A percentile compares a stretch with the other conserved stretches of the same genome.
These are phyloP conservation scores for Arachis monticola DNA, from an alignment of 331 rosid species.

Conservation along the genomic window DNA sequence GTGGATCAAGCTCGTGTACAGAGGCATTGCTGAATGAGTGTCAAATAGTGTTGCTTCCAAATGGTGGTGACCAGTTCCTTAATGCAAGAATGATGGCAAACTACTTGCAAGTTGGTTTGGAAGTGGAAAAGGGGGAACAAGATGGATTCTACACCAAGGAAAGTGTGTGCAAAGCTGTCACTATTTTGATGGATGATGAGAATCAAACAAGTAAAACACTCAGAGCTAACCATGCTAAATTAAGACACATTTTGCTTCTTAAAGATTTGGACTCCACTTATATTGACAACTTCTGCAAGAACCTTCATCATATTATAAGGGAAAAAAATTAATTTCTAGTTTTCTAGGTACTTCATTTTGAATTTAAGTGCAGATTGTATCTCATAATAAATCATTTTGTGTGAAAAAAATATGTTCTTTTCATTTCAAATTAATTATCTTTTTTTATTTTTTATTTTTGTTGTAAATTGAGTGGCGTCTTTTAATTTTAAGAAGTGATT, in stretches of 20 bases:
- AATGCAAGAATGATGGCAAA: constrained; percentile 54
- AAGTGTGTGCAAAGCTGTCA: constrained; percentile 50
- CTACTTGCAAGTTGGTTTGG: constrained; percentile 53
- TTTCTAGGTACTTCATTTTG: too few relatives aligned
- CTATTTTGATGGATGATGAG: constrained; percentile 52
- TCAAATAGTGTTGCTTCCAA: constrained; percentile 58
- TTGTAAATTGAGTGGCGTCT: too few relatives aligned
- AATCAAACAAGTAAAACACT: constrained; percentile 48
- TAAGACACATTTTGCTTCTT: constrained; percentile 42
- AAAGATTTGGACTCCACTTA: constrained; percentile 50
- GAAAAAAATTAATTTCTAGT: too few relatives aligned
- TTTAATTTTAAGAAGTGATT: too few relatives aligned
- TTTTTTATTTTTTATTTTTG: too few relatives aligned
- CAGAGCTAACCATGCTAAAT: constrained; percentile 42
- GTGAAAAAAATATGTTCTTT: too few relatives aligned
- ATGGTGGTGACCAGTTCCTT: constrained; percentile 50
- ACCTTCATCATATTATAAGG: constrained; percentile 41
- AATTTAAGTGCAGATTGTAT: too few relatives aligned
- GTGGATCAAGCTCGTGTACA: constrained; percentile 55
- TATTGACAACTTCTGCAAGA: constrained; percentile 44
- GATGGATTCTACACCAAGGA: constrained; percentile 50
- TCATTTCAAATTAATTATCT: too few relatives aligned
- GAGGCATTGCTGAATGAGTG: constrained; percentile 58
- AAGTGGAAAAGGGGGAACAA: constrained; percentile 53
- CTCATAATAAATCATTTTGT: too few relatives aligned